Evolutionary conservation across 2,329 filamentous ascomycete genomes (phyloP), one percentile per base, ranked within the genome.

Genomic region (Ciborinia camelliae): DNA sequence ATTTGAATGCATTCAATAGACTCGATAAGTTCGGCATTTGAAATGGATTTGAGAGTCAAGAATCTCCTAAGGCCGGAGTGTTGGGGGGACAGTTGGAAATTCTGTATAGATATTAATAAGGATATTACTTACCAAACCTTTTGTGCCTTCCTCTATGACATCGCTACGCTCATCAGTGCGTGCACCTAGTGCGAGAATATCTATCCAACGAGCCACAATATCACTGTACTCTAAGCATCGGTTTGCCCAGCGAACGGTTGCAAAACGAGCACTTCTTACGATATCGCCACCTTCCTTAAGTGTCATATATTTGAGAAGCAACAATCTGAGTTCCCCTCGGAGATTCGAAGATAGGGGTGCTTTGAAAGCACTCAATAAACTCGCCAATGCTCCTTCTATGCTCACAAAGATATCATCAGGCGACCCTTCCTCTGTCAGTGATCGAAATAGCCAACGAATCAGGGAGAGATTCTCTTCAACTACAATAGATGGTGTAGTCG

Each of bases 181-280:
- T 15, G 87, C 87, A 20, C 85, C 86, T 10, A 95, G 80, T 9
- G 93, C 94, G 58, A 97, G 81, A 20, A 98, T 84, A 75, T 97
- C 87, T 54, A 97, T 90, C 91, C 92, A 97, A 57, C 95, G 86
- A 32, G 87, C 95, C 45, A 89, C 81, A 12, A 91, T 82, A 72
- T 97, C 92, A 26, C 82, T 82, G 71, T 92, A 97, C 0, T 89
- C 85, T 6, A 99, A 80, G 72, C 92, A 96, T 59, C 91, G 85
- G 74, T 98, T 98, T 14, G 92, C 91, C 81, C 94, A 97, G 65
- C 95, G 90, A 9, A 95, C 88, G 30, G 89, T 89, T 26, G 91
- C 89, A 77, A 93, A 95, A 9, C 91, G 86, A 41, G 90, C 90
- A 71, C 90, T 93, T 69, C 89, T 84, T n/a, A 87, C 79, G 20